Percentiles rank a stretch among this genome's conserved stretches.
Evolutionary conservation across 2,329 filamentous ascomycete genomes (phyloP).

Genomic region (Arthrobotrys conoides): DNA sequence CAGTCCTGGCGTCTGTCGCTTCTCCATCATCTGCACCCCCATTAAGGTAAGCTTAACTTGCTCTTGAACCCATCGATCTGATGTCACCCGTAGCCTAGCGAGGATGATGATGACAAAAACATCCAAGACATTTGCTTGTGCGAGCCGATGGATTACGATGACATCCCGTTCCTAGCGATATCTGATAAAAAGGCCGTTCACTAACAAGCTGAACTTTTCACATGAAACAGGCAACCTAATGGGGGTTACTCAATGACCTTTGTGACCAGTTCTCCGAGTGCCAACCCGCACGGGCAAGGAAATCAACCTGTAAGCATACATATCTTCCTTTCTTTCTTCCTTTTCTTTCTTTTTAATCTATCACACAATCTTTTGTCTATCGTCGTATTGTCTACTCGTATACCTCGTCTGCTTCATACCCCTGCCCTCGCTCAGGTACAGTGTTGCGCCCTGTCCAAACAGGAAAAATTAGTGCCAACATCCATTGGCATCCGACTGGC

Average conservation of each 20-base stretch:
- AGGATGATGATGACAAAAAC: slow-evolving; percentile 39
- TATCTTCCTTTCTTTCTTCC: slow-evolving; percentile 62
- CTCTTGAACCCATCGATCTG: slow-evolving; percentile 34
- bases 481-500: slow-evolving; percentile 56
- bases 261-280: slow-evolving; percentile 76
- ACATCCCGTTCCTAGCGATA: slow-evolving; percentile 60
- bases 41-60: slow-evolving; percentile 63
- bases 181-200: slow-evolving; percentile 30
- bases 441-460: slow-evolving; percentile 47
- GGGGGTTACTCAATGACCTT: slow-evolving; percentile 64
- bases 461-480: slow-evolving; percentile 21
- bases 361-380: slow-evolving; percentile 24
- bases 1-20: slow-evolving; percentile 64
- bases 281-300: slow-evolving; percentile 75
- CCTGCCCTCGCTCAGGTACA: slow-evolving; percentile 59
- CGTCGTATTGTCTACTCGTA: not conserved
- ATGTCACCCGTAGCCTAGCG: slow-evolving; percentile 60
- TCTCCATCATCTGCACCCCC: slow-evolving; percentile 63
- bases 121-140: slow-evolving; percentile 58
- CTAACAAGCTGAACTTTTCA: slow-evolving; percentile 59
- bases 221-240: slow-evolving; percentile 62
- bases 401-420: slow-evolving; percentile 13
- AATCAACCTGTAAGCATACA: slow-evolving; percentile 72
- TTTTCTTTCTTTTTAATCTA: slow-evolving; percentile 63
- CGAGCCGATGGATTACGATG: slow-evolving; percentile 43